Evolutionary conservation across 2,329 filamentous ascomycete genomes (phyloP).

Genomic region (Delphinella strobiligena): DNA sequence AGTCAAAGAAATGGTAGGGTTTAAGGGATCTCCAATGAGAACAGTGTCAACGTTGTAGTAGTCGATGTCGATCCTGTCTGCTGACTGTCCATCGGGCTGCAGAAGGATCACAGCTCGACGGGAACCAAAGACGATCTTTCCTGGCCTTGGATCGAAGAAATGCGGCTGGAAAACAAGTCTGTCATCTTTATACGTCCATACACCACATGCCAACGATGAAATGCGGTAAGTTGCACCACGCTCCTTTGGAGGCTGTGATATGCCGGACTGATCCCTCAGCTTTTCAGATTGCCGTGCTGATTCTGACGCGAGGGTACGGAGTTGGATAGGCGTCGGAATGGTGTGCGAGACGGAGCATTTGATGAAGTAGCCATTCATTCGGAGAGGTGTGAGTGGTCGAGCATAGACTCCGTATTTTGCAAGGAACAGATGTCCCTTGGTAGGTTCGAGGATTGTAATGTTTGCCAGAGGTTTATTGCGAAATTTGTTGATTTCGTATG

Average conservation of each 20-base stretch:
- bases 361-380: too few relatives aligned
- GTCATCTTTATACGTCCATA: constrained; percentile 28
- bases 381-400: constrained; percentile 8
- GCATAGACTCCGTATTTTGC: constrained; percentile 17
- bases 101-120: constrained; percentile 17
- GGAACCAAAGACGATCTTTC: constrained; percentile 23
- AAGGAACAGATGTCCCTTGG: constrained; percentile 34
- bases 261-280: neutral
- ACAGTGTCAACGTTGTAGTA: constrained; percentile 30
- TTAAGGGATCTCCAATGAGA: constrained; percentile 17
- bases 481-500: constrained; percentile 34
- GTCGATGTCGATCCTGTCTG: constrained; percentile 28
- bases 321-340: too few relatives aligned
- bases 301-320: constrained; percentile 16
- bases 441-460: constrained; percentile 32
- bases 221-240: too few relatives aligned
- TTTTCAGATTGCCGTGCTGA: constrained; percentile 9
- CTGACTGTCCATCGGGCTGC: constrained; percentile 10
- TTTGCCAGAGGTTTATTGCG: constrained; percentile 28
- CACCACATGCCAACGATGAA: constrained; percentile 30
- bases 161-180: constrained; percentile 31
- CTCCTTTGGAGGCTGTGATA: constrained; percentile 2
- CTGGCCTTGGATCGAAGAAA: constrained; percentile 28
- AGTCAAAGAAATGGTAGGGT: constrained; percentile 26
- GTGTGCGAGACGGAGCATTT: constrained; percentile 12